Conservation (phyloP, 2,329 filamentous ascomycete species). For the Penicillium janthinellum region DNA sequence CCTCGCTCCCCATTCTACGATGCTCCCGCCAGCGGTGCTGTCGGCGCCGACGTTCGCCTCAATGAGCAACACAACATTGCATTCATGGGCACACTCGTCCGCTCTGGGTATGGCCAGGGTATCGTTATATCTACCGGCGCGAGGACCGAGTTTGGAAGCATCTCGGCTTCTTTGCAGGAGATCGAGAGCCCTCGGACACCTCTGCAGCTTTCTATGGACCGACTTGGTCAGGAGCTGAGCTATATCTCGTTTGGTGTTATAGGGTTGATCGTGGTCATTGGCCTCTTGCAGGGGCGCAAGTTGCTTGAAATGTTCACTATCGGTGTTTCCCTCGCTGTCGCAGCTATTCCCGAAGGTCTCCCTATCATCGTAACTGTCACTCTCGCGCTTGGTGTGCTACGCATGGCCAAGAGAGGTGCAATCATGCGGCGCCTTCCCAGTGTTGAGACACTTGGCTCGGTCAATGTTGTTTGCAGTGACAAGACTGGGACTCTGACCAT, state of each 20-base stretch:
- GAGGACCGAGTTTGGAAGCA: slow-evolving; percentile 92
- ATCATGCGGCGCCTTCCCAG: slow-evolving; percentile 96
- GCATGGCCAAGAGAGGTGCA: slow-evolving; percentile 93
- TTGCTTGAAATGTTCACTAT: slow-evolving; percentile 96
- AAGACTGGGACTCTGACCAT: slow-evolving; percentile 96
- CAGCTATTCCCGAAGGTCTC: slow-evolving; percentile 91
- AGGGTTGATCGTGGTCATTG: slow-evolving; percentile 86
- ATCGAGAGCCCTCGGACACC: slow-evolving; percentile 95
- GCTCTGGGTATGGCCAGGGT: slow-evolving; percentile 91
- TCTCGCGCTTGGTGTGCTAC: slow-evolving; percentile 86
- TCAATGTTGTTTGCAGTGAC: slow-evolving; percentile 99
- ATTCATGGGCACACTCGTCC: slow-evolving; percentile 96
- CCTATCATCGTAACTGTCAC: slow-evolving; percentile 99
- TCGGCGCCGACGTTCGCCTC: slow-evolving; percentile 66
- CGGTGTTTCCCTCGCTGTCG: slow-evolving; percentile 92
- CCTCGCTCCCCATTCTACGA: slow-evolving; percentile 60
- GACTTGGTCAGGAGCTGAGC: slow-evolving; percentile 92
- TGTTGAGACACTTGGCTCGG: slow-evolving; percentile 95
- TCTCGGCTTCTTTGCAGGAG: slow-evolving; percentile 88
- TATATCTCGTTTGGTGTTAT: slow-evolving; percentile 97
- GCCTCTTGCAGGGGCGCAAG: slow-evolving; percentile 84
- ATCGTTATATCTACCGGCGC: slow-evolving; percentile 96
- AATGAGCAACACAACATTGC: slow-evolving; percentile 87
- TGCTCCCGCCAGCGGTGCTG: slow-evolving; percentile 60
- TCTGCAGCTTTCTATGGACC: slow-evolving; percentile 93